Evolutionary conservation across 2,329 filamentous ascomycete species (phyloP), one percentile per base, ranked within the genome.

Genomic region (Corinectria fuckeliana): DNA sequence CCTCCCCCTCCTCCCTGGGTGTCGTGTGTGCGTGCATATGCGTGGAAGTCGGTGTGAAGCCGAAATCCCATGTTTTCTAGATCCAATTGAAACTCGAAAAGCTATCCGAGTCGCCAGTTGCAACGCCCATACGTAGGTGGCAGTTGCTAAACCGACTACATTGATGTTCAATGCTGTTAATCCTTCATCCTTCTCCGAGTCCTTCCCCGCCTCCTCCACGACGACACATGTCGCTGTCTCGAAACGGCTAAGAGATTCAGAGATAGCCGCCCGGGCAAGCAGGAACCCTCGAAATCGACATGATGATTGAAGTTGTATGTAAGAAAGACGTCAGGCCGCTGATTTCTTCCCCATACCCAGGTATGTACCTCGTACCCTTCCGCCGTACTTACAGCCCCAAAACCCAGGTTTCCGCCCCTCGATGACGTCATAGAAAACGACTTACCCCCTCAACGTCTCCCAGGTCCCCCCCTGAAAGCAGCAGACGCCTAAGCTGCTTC

Each of bases 401-500:
- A 45, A 45, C n/a, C n/a, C n/a, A 25, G 25, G n/a, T n/a, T 13
- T 11, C 18, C 14, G 5, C 21, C 41, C 23, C 23, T 50, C 45
- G 28, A 59, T 59, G 56, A 59, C 56, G 56, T 59, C 56, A 59
- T 47, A 8, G 28, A 38, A 6, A 21, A 9, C 13, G 5, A 28
- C n/a, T n/a, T 1, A 45, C 25, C 42, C 25, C 21, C 16, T 36
- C 32, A 7, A 9, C 28, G 11, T 11, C 14, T 36, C 5, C 9
- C 16, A 5, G n/a, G 16, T 34, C 13, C 18, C 26, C 20, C 14
- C 28, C 45, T 21, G 28, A 48, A 45, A n/a, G n/a, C n/a, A n/a
- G 25, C 26, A 34, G 28, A 11, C 5, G 16, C 11, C 20, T n/a
- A 42, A n/a, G 39, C 7, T 5, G 39, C 39, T 10, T 38, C n/a